These are phyloP conservation scores for Leccinum solheimii DNA, from an alignment of 1,284 basidiomycete genomes.

Conservation along the genomic window DNA sequence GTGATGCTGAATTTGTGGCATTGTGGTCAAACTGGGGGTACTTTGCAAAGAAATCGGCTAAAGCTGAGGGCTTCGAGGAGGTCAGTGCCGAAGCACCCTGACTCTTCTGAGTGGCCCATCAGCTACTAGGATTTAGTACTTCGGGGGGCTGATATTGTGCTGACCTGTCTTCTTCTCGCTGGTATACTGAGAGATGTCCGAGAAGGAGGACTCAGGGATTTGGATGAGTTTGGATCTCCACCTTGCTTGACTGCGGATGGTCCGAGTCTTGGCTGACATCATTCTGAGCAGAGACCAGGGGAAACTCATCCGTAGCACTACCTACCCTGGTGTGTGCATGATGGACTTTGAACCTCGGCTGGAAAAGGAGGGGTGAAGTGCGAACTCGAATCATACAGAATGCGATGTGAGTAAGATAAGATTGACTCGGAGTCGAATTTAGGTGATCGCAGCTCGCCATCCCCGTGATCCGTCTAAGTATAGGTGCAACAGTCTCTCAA, in stretches of 20 bases:
- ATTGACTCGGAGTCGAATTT: background rate
- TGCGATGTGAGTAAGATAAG: background rate
- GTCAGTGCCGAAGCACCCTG: no score
- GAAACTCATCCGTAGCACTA: background rate
- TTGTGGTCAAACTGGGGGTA: slow-evolving; percentile 14
- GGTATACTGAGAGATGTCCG: background rate
- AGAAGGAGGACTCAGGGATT: background rate
- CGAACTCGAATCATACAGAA: background rate
- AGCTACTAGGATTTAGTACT: background rate
- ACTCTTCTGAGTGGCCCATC: background rate
- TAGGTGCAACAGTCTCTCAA: background rate
- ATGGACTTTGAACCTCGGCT: background rate
- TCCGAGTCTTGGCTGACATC: slow-evolving; percentile 1
- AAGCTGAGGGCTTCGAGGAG: background rate
- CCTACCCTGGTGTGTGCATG: background rate
- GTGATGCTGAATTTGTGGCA: slow-evolving; percentile 16
- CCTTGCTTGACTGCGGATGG: background rate
- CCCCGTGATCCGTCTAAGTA: background rate
- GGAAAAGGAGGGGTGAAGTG: background rate
- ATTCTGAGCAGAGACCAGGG: background rate
- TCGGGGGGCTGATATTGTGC: no score
- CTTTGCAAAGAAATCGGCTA: slow-evolving; percentile 9
- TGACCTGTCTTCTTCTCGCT: background rate
- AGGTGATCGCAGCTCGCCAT: background rate
- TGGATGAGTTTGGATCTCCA: background rate